phyloP scores from a whole-genome alignment of 2,329 filamentous ascomycete genomes.

The Verticillium nubilum region DNA sequence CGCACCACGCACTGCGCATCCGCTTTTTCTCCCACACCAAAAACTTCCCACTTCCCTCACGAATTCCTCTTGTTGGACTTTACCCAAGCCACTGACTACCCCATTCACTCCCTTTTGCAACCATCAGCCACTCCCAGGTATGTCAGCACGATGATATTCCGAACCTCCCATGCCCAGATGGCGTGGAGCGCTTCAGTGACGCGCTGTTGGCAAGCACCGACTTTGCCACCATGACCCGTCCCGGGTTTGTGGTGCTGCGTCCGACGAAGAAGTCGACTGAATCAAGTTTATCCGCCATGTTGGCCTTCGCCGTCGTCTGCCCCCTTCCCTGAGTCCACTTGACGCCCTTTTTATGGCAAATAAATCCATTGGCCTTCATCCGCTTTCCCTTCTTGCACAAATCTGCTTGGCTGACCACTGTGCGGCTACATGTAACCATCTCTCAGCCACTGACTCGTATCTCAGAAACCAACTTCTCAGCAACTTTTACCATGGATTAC shows the following conservation, averaged over 20 bases:
- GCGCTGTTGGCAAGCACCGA: too few species aligned
- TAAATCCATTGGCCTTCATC: too few species aligned
- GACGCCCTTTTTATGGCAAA: too few species aligned
- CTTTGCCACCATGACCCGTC: too few species aligned
- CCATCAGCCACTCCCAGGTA: neutral
- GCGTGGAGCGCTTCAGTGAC: neutral
- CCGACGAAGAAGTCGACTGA: too few species aligned
- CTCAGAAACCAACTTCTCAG: neutral
- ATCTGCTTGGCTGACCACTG: neutral
- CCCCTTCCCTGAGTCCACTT: too few species aligned
- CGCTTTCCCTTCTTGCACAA: neutral
- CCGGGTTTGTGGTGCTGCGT: too few species aligned
- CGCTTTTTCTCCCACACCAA: neutral
- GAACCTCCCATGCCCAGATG: neutral
- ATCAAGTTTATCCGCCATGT: neutral
- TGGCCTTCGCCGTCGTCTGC: neutral
- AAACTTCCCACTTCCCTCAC: neutral
- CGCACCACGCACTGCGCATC: neutral
- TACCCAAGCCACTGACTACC: neutral
- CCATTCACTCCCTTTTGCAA: neutral
- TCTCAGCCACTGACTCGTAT: neutral
- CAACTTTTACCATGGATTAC: conserved; percentile 26
- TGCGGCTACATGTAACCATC: neutral
- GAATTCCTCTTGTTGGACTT: neutral
- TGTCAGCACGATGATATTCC: neutral